Conservation (phyloP, 192 early-diverging fungal species). For the Chytriomyces hyalinus region DNA sequence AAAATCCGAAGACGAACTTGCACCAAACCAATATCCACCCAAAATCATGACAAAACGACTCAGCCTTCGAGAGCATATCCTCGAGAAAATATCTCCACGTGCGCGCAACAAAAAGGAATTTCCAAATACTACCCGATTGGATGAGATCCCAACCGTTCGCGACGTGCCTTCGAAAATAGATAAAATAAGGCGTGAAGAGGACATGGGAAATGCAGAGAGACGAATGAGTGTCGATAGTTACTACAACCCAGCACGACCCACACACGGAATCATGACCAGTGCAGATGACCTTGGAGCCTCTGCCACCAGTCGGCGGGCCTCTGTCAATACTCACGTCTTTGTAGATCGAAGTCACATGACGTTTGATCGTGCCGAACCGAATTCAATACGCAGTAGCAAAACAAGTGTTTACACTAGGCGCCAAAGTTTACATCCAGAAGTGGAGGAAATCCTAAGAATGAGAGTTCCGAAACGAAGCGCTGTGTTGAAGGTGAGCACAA, state of each 20-base stretch:
- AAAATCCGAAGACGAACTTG: constrained; percentile 12
- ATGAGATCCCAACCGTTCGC: not conserved
- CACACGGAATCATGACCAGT: not conserved
- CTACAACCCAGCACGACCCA: constrained; percentile 8
- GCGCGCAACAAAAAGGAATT: not conserved
- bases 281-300: not conserved
- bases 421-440: constrained; percentile 30
- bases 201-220: not conserved
- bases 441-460: constrained; percentile 32
- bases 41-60: constrained; percentile 4
- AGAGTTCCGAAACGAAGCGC: constrained; percentile 8
- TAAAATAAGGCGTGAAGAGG: not conserved
- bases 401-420: constrained; percentile 5
- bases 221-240: not conserved
- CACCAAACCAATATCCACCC: not conserved
- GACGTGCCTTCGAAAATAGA: not conserved
- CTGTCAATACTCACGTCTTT: constrained; percentile 12
- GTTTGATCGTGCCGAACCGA: constrained; percentile 8
- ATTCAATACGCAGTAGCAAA: constrained; percentile 9
- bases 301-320: not conserved
- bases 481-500: constrained; percentile 24
- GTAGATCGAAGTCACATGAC: constrained; percentile 12
- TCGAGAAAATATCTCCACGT: constrained; percentile 25
- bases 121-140: not conserved
- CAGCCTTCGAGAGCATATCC: constrained; percentile 17